These are phyloP conservation scores for Picea abies DNA, from an alignment of 83 land plant genomes.

Conservation along the genomic window DNA sequence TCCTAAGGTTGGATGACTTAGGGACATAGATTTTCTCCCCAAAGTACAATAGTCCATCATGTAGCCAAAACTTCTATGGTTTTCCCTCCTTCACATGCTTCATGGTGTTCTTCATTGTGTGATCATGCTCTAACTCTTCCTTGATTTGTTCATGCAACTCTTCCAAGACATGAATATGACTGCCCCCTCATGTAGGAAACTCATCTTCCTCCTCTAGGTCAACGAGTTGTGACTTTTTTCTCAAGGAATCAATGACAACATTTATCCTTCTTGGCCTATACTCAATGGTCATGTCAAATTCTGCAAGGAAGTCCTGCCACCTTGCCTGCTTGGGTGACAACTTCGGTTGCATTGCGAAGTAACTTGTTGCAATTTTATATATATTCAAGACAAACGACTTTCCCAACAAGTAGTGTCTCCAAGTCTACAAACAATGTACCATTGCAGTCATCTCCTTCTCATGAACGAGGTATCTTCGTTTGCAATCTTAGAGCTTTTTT, in stretches of 20 bases:
- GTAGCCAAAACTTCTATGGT: no score
- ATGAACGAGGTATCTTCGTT: background rate
- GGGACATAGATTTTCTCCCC: no score
- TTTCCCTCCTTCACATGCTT: no score
- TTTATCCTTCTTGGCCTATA: background rate
- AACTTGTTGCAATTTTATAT: background rate
- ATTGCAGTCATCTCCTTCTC: background rate
- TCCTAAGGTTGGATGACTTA: no score
- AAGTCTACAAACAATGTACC: background rate
- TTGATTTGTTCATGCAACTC: no score
- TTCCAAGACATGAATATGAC: no score
- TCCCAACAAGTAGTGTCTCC: background rate
- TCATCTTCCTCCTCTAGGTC: no score
- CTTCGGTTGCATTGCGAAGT: background rate
- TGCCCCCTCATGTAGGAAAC: no score
- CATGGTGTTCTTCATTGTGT: no score
- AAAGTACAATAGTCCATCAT: no score
- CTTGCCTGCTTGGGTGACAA: background rate
- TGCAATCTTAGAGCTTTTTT: background rate
- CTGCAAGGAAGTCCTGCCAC: background rate
- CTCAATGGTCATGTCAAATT: background rate
- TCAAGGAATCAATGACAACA: background rate
- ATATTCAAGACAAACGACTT: background rate
- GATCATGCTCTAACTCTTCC: no score
- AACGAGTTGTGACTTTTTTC: background rate